A percentile compares a stretch with the other conserved stretches of the same genome.
phyloP scores from a whole-genome alignment of 2,329 filamentous ascomycete species.

The Beauveria brongniartii region DNA sequence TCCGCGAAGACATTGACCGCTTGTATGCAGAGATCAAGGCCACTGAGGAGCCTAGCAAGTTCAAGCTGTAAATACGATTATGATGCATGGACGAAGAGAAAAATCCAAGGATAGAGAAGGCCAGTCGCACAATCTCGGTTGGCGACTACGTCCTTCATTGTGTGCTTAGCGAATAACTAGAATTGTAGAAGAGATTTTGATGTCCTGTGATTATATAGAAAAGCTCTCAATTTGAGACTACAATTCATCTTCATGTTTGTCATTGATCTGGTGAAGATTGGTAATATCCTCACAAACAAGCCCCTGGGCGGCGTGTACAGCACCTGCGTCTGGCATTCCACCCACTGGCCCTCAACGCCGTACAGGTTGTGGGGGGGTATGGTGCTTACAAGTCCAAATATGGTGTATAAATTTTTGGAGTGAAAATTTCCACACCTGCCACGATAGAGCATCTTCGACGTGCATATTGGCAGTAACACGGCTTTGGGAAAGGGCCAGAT shows the following conservation, averaged over 20 bases:
- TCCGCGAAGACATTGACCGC: constrained; percentile 43
- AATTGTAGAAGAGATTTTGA: neutral
- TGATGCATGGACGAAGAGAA: neutral
- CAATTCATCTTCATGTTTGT: neutral
- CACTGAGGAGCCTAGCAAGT: constrained; percentile 26
- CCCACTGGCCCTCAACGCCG: neutral
- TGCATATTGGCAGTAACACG: neutral
- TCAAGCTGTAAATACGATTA: constrained; percentile 33
- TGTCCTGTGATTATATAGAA: constrained; percentile 2
- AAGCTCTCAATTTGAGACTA: neutral
- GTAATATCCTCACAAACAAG: neutral
- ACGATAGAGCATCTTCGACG: neutral
- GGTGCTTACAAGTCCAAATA: neutral
- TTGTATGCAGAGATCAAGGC: constrained; percentile 49
- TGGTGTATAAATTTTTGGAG: too few species aligned
- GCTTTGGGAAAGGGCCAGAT: too few species aligned
- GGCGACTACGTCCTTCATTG: neutral
- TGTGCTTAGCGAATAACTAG: constrained; percentile 1
- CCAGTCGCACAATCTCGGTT: neutral
- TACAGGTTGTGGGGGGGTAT: neutral
- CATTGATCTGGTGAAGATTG: neutral
- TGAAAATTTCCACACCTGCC: too few species aligned
- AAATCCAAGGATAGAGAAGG: neutral
- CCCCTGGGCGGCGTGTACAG: neutral
- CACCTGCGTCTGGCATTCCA: neutral